Percentiles rank a stretch among this genome's conserved stretches.
Conservation (phyloP, 192 early-diverging fungal genomes). For the Coemansia sp. region DNA sequence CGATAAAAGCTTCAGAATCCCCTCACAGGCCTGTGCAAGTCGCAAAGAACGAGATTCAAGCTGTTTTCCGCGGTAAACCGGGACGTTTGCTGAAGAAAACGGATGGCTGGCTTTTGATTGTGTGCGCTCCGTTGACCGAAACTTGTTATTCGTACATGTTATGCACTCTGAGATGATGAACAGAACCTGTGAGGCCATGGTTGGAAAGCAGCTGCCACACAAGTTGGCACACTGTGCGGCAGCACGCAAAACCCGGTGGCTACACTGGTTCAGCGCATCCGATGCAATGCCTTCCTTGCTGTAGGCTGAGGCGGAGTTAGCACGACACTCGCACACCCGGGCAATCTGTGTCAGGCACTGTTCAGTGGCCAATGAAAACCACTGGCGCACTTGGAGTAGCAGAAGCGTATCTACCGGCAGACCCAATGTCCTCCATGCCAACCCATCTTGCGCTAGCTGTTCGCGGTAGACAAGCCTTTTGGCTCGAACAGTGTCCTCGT, state of each 20-base stretch:
- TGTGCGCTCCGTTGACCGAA: neutral
- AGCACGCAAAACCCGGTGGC: conserved; percentile 37
- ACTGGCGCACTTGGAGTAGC: conserved; percentile 31
- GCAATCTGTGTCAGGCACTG: conserved; percentile 35
- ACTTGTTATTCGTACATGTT: conserved; percentile 28
- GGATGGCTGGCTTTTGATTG: neutral
- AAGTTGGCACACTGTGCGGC: conserved; percentile 25
- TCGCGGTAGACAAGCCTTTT: conserved; percentile 37
- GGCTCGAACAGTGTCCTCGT: conserved; percentile 32
- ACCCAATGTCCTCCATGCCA: conserved; percentile 45
- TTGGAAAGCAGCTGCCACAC: conserved; percentile 32
- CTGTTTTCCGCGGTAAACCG: conserved; percentile 19
- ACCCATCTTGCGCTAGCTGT: conserved; percentile 32
- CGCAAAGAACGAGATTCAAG: conserved; percentile 43
- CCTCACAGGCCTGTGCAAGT: conserved; percentile 33
- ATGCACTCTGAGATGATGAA: conserved; percentile 44
- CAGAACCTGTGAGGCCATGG: conserved; percentile 28
- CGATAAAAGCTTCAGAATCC: conserved; percentile 33
- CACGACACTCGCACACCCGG: conserved; percentile 31
- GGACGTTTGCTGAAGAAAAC: neutral
- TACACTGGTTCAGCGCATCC: conserved; percentile 24
- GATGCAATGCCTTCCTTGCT: conserved; percentile 28
- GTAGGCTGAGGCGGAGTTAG: conserved; percentile 36
- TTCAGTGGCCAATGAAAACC: conserved; percentile 31
- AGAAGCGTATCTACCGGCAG: conserved; percentile 36